These are phyloP conservation scores for Porpolomopsis calyptriformis DNA, from an alignment of 768 basidiomycete genomes.

Conservation along the genomic window DNA sequence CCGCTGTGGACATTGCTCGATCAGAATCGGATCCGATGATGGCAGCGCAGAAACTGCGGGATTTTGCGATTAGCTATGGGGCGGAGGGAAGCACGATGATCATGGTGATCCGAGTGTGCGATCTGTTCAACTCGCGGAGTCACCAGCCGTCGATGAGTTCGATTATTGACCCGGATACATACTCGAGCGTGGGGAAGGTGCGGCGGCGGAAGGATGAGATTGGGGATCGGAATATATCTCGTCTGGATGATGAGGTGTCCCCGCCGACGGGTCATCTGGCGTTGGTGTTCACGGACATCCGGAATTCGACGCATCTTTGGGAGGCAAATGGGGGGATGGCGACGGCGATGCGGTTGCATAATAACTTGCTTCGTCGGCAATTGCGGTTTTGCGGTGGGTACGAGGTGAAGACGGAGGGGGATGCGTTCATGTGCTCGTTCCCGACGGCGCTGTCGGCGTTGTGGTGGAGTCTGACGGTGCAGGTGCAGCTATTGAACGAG, in stretches of 20 bases:
- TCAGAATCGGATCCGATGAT: slow-evolving; percentile 57
- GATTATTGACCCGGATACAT: slow-evolving; percentile 30
- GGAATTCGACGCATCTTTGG: slow-evolving; percentile 95
- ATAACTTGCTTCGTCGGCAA: slow-evolving; percentile 72
- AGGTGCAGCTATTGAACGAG: slow-evolving; percentile 68
- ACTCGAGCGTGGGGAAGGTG: slow-evolving; percentile 6
- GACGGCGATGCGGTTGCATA: slow-evolving; percentile 85
- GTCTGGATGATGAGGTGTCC: slow-evolving; percentile 68
- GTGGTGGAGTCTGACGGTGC: slow-evolving; percentile 84
- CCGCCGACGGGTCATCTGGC: slow-evolving; percentile 83
- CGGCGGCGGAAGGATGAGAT: slow-evolving; percentile 32
- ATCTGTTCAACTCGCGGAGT: slow-evolving; percentile 51
- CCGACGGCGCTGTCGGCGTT: slow-evolving; percentile 77
- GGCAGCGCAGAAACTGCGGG: slow-evolving; percentile 92
- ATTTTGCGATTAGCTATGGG: slow-evolving; percentile 95
- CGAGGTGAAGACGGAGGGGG: slow-evolving; percentile 99
- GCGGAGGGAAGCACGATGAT: slow-evolving; percentile 93
- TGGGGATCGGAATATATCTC: slow-evolving; percentile 47
- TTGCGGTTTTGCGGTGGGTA: slow-evolving; percentile 90
- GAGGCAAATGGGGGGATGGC: slow-evolving; percentile 94
- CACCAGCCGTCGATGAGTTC: slow-evolving; percentile 38
- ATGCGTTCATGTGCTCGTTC: slow-evolving; percentile 98
- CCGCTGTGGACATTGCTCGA: slow-evolving; percentile 90
- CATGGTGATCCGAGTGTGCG: slow-evolving; percentile 85
- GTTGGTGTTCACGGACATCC: slow-evolving; percentile 95